Conservation (phyloP, 345 rosid genomes). For the Bruguiera sexangula region DNA sequence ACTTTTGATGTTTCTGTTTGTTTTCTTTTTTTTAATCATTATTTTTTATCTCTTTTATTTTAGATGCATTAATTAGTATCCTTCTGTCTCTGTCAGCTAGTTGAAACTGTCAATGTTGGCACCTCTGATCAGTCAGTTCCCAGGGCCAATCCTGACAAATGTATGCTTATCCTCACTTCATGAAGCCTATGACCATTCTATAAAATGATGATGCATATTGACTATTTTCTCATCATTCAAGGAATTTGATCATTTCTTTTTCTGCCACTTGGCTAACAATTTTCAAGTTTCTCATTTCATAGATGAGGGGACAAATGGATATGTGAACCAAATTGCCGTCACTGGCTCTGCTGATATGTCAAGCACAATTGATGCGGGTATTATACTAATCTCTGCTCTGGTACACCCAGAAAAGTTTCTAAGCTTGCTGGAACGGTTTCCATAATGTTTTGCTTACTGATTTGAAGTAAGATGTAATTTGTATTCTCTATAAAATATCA, state of each 20-base stretch:
- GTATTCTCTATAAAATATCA: not conserved
- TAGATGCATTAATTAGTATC: not conserved
- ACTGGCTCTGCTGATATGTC: conserved; percentile 38
- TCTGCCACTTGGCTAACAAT: not conserved
- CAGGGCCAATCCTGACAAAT: conserved; percentile 51
- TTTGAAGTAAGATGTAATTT: not conserved
- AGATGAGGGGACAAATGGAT: conserved; percentile 56
- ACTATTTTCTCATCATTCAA: conserved; percentile 7
- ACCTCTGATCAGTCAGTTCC: conserved; percentile 60
- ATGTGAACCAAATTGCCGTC: conserved; percentile 30
- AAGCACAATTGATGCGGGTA: conserved; percentile 57
- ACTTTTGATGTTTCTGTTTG: conserved; percentile 3
- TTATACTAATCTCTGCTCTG: not conserved
- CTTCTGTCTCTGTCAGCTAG: conserved; percentile 33
- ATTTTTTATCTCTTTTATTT: not conserved
- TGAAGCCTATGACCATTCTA: not conserved
- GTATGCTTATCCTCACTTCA: conserved; percentile 33
- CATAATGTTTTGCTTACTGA: not conserved
- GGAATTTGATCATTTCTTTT: not conserved
- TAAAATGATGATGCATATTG: not conserved
- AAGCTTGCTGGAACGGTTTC: not conserved
- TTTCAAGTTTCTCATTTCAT: conserved; percentile 15
- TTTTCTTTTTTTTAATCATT: not conserved
- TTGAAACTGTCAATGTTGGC: conserved; percentile 62
- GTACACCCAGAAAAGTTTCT: not conserved